Evolutionary conservation across 1,284 basidiomycete species (phyloP), one percentile per base, ranked within the genome.

Genomic region (Rhodotorula sp.): DNA sequence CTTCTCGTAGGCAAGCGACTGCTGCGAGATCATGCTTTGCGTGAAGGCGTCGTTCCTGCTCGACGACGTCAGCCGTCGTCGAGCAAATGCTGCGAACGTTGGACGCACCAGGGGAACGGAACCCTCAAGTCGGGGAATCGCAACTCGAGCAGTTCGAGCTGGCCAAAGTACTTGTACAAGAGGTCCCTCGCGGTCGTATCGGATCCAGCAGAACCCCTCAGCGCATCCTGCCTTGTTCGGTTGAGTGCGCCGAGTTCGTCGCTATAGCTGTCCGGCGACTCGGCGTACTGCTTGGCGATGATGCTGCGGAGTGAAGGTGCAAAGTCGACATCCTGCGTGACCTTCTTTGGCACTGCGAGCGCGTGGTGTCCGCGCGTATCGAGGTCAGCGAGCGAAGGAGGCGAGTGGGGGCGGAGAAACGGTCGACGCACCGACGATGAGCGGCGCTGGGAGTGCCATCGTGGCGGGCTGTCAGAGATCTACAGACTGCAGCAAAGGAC

Each of bases 131-230:
- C 96, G 11, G 95, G 88, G 81, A 99, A 99, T 40, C 96, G 88
- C 61, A 99, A 86, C 79, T 99, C 96, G 50, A 99, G 88, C 40
- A 99, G 87, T 79, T 99, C 96, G 48, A 99, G 88, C 81, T 99
- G 95, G 54, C 96, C 95, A 83, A 99, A 99, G 84, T 99, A 99
- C 81, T 96, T 98, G 88, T 95, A 98, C 58, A 99, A 84, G 31
- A 99, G 84, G 81, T 99, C 96, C 55, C 95, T 86, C 28, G 89
- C 94, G 87, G 79, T 96, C 61, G 87, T 84, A 79, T 97, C 94
- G 78, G 92, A 96, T 1, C 94, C 94, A 28, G 94, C 94, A n/a
- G 74, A 74, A 47, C 94, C 94, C 75, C 89, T 86, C 11, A 97
- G 91, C 0, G 95, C 95, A 81, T 99, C 96, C 81, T 97, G 93